These are phyloP conservation scores for Cladobotryum mycophilum DNA, from an alignment of 2,329 filamentous ascomycete genomes.

Conservation along the genomic window DNA sequence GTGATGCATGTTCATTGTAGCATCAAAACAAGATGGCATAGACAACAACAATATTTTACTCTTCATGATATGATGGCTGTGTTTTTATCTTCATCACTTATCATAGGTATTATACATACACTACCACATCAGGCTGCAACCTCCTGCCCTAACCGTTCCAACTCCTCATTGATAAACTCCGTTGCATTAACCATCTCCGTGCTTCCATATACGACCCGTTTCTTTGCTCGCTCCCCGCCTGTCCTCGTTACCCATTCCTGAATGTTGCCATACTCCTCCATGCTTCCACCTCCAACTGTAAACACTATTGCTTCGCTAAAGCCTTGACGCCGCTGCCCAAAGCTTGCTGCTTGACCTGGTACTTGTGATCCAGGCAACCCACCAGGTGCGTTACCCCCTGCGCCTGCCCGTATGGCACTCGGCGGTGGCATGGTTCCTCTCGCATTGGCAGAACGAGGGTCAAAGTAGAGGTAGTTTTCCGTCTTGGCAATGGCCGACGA, in stretches of 20 bases:
- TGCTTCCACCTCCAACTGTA: constrained; percentile 89
- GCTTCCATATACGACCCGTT: constrained; percentile 88
- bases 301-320: constrained; percentile 93
- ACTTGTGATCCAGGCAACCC: constrained; percentile 44
- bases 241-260: constrained; percentile 91
- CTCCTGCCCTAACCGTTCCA: constrained; percentile 57
- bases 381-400: constrained; percentile 37
- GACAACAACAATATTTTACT: no score
- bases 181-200: constrained; percentile 71
- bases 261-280: constrained; percentile 97
- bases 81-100: background rate
- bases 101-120: background rate
- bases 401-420: constrained; percentile 48
- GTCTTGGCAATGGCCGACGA: constrained; percentile 93
- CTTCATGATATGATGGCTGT: background rate
- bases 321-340: constrained; percentile 83
- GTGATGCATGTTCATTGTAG: no score
- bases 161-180: constrained; percentile 58
- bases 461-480: constrained; percentile 95
- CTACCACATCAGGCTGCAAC: constrained; percentile 29
- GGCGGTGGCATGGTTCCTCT: constrained; percentile 85
- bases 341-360: constrained; percentile 69
- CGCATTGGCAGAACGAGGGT: constrained; percentile 87
- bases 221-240: constrained; percentile 57
- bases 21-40: no score